Evolutionary conservation across 108 stramenopile species (phyloP).

Genomic region (Fistulifera pelliculosa): DNA sequence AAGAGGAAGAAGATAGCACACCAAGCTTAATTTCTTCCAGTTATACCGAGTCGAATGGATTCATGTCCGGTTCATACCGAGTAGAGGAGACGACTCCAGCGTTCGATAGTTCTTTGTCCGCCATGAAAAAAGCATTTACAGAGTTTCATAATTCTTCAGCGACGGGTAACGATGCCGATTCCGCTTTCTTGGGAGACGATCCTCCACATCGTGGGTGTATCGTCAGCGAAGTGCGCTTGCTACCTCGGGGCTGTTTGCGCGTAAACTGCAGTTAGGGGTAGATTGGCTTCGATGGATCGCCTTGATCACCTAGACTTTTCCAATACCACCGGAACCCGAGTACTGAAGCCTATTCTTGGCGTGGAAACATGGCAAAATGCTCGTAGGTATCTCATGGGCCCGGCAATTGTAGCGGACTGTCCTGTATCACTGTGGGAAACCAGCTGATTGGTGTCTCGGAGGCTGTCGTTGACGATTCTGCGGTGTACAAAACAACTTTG

Average conservation of each 20-base stretch:
- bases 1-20: neutral
- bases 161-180: slow-evolving; percentile 55
- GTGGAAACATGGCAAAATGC: slow-evolving; percentile 55
- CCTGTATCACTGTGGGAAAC: slow-evolving; percentile 18
- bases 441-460: slow-evolving; percentile 11
- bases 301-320: slow-evolving; percentile 1
- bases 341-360: slow-evolving; percentile 52
- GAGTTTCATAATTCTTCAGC: slow-evolving; percentile 59
- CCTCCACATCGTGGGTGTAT: neutral
- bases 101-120: slow-evolving; percentile 4
- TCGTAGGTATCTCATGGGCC: slow-evolving; percentile 62
- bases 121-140: slow-evolving; percentile 67
- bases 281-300: neutral
- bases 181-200: slow-evolving; percentile 72
- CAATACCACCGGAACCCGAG: slow-evolving; percentile 18
- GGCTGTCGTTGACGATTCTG: slow-evolving; percentile 1
- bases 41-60: neutral
- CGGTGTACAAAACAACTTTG: slow-evolving; percentile 40
- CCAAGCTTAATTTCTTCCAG: neutral
- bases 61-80: neutral
- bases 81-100: neutral
- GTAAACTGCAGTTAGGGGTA: neutral
- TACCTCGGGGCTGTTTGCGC: neutral
- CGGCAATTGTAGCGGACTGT: slow-evolving; percentile 57
- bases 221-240: slow-evolving; percentile 4